These are phyloP conservation scores for Calvatia gigantea DNA, from an alignment of 768 basidiomycete genomes.

Conservation along the genomic window DNA sequence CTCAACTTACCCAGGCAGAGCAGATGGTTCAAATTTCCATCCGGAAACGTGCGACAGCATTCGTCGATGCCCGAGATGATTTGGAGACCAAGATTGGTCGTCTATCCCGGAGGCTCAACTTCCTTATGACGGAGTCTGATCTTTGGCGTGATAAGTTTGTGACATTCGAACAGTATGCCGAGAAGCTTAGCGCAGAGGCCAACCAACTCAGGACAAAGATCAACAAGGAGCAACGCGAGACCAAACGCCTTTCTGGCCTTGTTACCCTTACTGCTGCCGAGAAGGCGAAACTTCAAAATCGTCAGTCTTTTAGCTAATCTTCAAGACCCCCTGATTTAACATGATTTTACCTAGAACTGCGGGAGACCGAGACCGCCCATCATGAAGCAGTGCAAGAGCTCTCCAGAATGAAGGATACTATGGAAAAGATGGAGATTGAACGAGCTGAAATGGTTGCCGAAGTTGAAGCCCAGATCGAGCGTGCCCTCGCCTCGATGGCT, in stretches of 20 bases:
- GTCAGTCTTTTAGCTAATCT: constrained; percentile 45
- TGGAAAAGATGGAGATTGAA: constrained; percentile 87
- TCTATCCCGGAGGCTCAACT: constrained; percentile 80
- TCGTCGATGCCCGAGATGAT: constrained; percentile 91
- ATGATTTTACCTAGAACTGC: constrained; percentile 51
- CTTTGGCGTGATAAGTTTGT: constrained; percentile 94
- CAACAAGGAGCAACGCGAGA: constrained; percentile 88
- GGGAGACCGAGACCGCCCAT: constrained; percentile 80
- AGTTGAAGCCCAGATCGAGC: constrained; percentile 88
- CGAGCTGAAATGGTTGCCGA: constrained; percentile 90
- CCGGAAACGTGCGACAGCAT: constrained; percentile 90
- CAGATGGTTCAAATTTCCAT: constrained; percentile 85
- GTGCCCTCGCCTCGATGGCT: constrained; percentile 81
- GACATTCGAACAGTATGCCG: constrained; percentile 91
- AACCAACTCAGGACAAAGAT: constrained; percentile 83
- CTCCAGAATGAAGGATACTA: constrained; percentile 75
- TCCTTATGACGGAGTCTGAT: constrained; percentile 88
- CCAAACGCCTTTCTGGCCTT: constrained; percentile 77
- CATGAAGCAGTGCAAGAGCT: constrained; percentile 78
- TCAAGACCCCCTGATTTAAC: constrained; percentile 8
- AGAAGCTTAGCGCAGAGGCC: constrained; percentile 84
- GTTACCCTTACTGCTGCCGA: constrained; percentile 75
- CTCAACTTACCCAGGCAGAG: constrained; percentile 75
- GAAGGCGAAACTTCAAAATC: constrained; percentile 72
- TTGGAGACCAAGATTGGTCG: constrained; percentile 92